Conservation (phyloP, 2,329 filamentous ascomycete genomes). For the Sporothrix brasiliensis region DNA sequence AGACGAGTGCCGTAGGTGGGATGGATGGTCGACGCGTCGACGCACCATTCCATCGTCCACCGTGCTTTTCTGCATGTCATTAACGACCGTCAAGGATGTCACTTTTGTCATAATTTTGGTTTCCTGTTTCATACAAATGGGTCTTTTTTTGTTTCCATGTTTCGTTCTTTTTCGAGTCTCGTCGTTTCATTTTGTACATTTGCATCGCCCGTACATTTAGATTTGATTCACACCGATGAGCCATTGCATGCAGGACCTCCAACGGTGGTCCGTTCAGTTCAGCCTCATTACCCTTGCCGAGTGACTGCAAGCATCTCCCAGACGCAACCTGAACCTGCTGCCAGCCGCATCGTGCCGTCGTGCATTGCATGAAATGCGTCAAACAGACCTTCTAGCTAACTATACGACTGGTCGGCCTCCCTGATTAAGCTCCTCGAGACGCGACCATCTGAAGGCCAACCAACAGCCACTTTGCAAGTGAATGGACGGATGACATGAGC, state of each 20-base stretch:
- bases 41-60: background rate
- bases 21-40: background rate
- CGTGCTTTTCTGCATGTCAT: background rate
- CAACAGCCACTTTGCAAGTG: background rate
- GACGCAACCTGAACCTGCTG: background rate
- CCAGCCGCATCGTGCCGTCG: constrained; percentile 13
- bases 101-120: background rate
- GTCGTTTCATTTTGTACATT: background rate
- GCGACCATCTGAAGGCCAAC: background rate
- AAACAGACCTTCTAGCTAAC: background rate
- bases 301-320: background rate
- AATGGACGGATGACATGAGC: background rate
- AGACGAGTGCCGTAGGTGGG: background rate
- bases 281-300: constrained; percentile 8
- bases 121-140: background rate
- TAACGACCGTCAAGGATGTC: constrained; percentile 29
- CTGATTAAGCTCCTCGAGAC: no score
- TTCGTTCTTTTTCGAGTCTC: background rate
- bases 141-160: background rate
- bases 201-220: background rate
- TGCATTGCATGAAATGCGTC: background rate
- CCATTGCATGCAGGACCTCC: background rate
- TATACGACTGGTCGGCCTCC: no score
- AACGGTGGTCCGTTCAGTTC: constrained; percentile 2
- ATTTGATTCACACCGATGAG: background rate